A percentile compares a stretch with the other conserved stretches of the same genome.
Conservation (phyloP, 805 yeast species). For the Metschnikowia lunata region DNA sequence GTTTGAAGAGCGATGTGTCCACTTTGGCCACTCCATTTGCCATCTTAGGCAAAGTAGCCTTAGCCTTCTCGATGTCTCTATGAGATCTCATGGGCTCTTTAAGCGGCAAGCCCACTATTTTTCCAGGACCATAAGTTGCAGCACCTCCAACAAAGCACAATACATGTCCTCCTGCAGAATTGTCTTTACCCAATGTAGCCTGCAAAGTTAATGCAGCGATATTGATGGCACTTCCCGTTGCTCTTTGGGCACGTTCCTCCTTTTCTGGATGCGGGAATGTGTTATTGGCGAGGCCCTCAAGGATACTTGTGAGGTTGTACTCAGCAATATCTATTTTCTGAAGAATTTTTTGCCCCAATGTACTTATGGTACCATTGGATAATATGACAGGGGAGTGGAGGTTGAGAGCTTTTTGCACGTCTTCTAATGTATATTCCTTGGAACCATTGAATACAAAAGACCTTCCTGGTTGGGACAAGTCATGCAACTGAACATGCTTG, state of each 20-base stretch:
- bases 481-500: slow-evolving; percentile 55
- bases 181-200: slow-evolving; percentile 39
- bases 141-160: slow-evolving; percentile 59
- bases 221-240: slow-evolving; percentile 59
- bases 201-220: slow-evolving; percentile 39
- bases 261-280: slow-evolving; percentile 42
- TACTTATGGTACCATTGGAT: slow-evolving; percentile 8
- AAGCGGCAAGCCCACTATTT: slow-evolving; percentile 49
- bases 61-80: slow-evolving; percentile 50
- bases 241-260: slow-evolving; percentile 46
- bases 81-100: slow-evolving; percentile 67
- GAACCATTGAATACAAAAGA: slow-evolving; percentile 51
- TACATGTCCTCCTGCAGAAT: slow-evolving; percentile 48
- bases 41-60: slow-evolving; percentile 29
- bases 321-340: slow-evolving; percentile 48
- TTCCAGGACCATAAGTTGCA: slow-evolving; percentile 63
- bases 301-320: slow-evolving; percentile 44
- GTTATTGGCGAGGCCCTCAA: slow-evolving; percentile 48
- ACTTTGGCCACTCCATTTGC: slow-evolving; percentile 27
- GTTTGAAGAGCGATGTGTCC: slow-evolving; percentile 26
- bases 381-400: slow-evolving; percentile 29
- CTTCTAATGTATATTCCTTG: slow-evolving; percentile 46
- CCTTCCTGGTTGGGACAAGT: slow-evolving; percentile 28
- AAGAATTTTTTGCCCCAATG: slow-evolving; percentile 33
- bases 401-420: slow-evolving; percentile 45